A percentile compares a stretch with the other conserved stretches of the same genome.
These are phyloP conservation scores for Harrya chromipes DNA, from an alignment of 768 basidiomycete species.

Conservation along the genomic window DNA sequence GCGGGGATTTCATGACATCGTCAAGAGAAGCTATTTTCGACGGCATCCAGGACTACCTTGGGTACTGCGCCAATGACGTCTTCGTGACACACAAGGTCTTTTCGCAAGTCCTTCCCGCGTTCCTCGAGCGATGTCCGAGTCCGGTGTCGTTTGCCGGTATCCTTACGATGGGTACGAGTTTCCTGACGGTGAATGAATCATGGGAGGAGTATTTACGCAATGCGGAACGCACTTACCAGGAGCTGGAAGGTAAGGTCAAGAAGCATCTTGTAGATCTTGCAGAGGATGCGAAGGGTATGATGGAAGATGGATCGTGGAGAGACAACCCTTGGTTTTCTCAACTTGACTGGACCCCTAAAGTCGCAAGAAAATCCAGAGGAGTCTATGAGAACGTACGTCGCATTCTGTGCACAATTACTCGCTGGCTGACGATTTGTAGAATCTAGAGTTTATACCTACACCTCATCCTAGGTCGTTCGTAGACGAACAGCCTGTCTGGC, in stretches of 20 bases:
- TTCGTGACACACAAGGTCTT: conserved; percentile 81
- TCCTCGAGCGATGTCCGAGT: conserved; percentile 80
- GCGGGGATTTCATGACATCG: conserved; percentile 72
- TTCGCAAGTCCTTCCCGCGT: conserved; percentile 71
- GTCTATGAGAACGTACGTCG: conserved; percentile 34
- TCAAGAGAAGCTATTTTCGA: conserved; percentile 63
- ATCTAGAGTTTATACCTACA: background rate
- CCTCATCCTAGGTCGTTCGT: background rate
- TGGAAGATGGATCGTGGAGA: conserved; percentile 55
- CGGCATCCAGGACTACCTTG: conserved; percentile 68
- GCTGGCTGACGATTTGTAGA: conserved; percentile 5
- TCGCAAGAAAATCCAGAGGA: conserved; percentile 66
- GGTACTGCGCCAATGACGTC: conserved; percentile 87
- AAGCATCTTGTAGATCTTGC: conserved; percentile 66
- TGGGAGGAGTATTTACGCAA: conserved; percentile 83
- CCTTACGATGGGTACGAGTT: conserved; percentile 87
- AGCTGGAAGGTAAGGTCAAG: conserved; percentile 63
- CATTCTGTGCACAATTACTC: background rate
- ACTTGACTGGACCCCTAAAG: conserved; percentile 94
- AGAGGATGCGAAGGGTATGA: conserved; percentile 47
- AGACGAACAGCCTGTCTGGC: conserved; percentile 52
- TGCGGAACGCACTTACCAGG: conserved; percentile 74
- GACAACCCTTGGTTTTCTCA: conserved; percentile 84
- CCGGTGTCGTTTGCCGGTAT: conserved; percentile 93
- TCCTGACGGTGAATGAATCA: conserved; percentile 84